phyloP scores from a whole-genome alignment of 176 grass and related monocot species.

The Aegilops speltoides region DNA sequence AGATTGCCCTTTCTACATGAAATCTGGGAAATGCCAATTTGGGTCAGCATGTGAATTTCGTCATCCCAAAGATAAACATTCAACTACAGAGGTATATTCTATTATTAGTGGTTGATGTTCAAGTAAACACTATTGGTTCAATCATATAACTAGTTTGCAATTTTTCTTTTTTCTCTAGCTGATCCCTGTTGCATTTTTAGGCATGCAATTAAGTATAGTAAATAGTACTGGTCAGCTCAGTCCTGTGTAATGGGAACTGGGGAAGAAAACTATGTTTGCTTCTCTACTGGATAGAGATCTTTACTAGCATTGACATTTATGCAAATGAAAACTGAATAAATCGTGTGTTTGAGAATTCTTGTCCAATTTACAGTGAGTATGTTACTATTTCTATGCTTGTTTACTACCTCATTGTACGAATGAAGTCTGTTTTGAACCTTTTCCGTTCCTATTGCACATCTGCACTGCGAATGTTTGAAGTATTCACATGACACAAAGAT shows the following conservation, averaged over 20 bases:
- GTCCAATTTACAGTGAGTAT: conserved; percentile 1
- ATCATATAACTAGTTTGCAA: background rate
- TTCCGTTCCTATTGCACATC: background rate
- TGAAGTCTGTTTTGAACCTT: background rate
- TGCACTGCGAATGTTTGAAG: background rate
- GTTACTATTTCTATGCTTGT: background rate
- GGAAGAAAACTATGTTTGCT: background rate
- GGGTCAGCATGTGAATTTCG: conserved; percentile 40
- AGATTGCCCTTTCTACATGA: conserved; percentile 29
- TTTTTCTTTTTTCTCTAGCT: background rate
- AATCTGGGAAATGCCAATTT: conserved; percentile 45
- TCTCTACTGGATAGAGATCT: background rate
- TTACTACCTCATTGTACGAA: background rate
- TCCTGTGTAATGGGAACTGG: background rate
- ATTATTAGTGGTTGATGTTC: background rate
- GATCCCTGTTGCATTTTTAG: background rate
- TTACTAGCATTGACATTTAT: background rate
- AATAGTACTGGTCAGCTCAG: background rate
- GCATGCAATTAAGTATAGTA: background rate
- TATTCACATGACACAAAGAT: background rate
- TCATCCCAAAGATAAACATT: conserved; percentile 16
- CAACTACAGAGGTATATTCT: conserved; percentile 34
- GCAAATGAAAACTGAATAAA: background rate
- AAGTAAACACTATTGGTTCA: background rate
- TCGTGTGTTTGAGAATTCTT: background rate